Evolutionary conservation across 2,329 filamentous ascomycete species (phyloP), one percentile per base, ranked within the genome.

Genomic region (Cladosporium sp.): DNA sequence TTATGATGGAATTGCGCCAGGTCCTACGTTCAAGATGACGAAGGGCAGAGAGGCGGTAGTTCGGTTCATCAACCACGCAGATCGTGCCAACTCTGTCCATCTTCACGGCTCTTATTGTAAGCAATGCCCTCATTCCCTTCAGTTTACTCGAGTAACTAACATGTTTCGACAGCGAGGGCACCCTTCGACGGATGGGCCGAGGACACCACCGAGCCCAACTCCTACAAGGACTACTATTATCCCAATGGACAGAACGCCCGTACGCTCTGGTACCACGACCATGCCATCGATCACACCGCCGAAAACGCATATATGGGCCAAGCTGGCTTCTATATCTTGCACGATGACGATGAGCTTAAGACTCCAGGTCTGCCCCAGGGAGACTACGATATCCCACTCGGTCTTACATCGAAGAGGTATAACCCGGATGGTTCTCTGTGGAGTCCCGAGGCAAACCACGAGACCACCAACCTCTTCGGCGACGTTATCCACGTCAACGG

Each of bases 141-240:
- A 27, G 22, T 5, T 9, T 4, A 27, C 22, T 27, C 22, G 12
- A n/a, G n/a, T 17, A 11, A n/a, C 32, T 36, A 36, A 36, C n/a
- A 36, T 36, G 32, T 2, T 36, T 17, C 32, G n/a, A 36, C 32
- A 36, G 32, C 60, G 3, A 62, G 64, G 34, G 56, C 63, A 9
- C 58, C 52, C 8, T 72, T 67, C 19, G 76, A 79, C 56, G 78
- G 78, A 0, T 81, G 77, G 77, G 78, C 78, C 1, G 71, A 73
- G 40, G 80, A 82, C 52, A 67, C 70, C 11, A 75, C 75, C 0
- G 39, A 63, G 0, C 71, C 73, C 0, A 76, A 77, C 0, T 65
- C 82, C 15, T 58, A 53, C 47, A 82, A 83, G 61, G 80, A 83
- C 53, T 82, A 83, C 61, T 83, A 82, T 61, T 84, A 80, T 56